A percentile compares a stretch with the other conserved stretches of the same genome.
phyloP scores from a whole-genome alignment of 148 eudicot species.

The Camellia japonica region DNA sequence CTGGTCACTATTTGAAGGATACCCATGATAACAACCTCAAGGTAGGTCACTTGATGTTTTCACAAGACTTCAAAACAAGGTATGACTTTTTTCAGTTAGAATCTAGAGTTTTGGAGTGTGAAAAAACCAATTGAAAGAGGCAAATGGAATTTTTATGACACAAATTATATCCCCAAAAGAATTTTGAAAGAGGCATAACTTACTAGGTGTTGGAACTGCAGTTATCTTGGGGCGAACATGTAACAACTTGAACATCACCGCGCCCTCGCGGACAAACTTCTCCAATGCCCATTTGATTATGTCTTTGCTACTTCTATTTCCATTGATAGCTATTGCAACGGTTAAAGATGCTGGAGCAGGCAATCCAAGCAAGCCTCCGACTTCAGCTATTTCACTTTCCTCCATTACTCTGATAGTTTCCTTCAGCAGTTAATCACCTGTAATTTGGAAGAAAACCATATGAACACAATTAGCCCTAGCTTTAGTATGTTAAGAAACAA shows the following conservation, averaged over 20 bases:
- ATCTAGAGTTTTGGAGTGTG: background rate
- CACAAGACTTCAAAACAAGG: background rate
- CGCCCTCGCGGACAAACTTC: constrained; percentile 55
- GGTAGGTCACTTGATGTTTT: background rate
- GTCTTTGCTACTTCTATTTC: constrained; percentile 54
- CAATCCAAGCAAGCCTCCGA: constrained; percentile 24
- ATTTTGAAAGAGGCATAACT: constrained; percentile 21
- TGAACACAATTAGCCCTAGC: background rate
- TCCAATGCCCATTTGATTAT: constrained; percentile 71
- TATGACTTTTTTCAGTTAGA: background rate
- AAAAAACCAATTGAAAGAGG: background rate
- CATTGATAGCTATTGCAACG: constrained; percentile 64
- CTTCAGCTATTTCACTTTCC: constrained; percentile 22
- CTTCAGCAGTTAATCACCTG: constrained; percentile 3
- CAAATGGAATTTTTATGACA: background rate
- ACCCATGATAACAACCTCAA: background rate
- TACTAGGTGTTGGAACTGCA: constrained; percentile 82
- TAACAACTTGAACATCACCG: constrained; percentile 57
- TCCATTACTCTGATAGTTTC: constrained; percentile 26
- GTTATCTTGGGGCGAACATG: constrained; percentile 66
- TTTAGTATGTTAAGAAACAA: background rate
- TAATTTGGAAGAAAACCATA: constrained; percentile 12
- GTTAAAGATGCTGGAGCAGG: constrained; percentile 24
- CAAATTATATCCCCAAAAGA: background rate
- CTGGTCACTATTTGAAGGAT: background rate